Evolutionary conservation across 2,329 filamentous ascomycete species (phyloP).

Genomic region (Claviceps sp.): DNA sequence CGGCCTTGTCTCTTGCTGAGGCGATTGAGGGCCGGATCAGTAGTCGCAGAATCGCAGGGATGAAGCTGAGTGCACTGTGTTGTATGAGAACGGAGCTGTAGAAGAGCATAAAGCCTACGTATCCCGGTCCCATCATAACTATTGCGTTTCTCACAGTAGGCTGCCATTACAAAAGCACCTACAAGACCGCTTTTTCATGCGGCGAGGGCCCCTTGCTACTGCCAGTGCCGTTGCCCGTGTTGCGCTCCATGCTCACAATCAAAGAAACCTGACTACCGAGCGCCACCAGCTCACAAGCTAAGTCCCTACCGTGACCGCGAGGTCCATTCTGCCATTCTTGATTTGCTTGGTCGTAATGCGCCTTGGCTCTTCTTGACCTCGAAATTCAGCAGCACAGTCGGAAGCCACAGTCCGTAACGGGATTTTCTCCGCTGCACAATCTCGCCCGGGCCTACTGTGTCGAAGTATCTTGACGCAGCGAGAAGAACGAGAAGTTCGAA

Average conservation of each 20-base stretch:
- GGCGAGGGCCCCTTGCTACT: not conserved
- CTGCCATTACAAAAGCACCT: not conserved
- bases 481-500: slow-evolving; percentile 2
- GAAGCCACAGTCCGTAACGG: slow-evolving; percentile 53
- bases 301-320: slow-evolving; percentile 53
- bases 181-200: not conserved
- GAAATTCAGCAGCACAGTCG: slow-evolving; percentile 60
- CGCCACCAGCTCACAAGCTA: slow-evolving; percentile 14
- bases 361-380: slow-evolving; percentile 55
- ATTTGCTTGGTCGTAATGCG: slow-evolving; percentile 49
- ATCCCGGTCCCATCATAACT: not conserved
- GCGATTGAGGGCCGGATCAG: not conserved
- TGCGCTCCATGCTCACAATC: slow-evolving; percentile 7
- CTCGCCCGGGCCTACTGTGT: not conserved
- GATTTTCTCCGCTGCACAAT: not conserved
- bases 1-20: not conserved
- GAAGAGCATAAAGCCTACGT: not conserved
- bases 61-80: not conserved
- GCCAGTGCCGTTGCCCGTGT: slow-evolving; percentile 1
- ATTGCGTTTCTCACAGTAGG: not conserved
- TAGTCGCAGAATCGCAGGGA: not conserved
- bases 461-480: not conserved
- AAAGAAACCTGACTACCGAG: slow-evolving; percentile 16
- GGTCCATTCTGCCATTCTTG: slow-evolving; percentile 57
- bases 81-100: no score